Evolutionary conservation across 2,329 filamentous ascomycete species (phyloP), one percentile per base, ranked within the genome.

Genomic region (Colletotrichum nymphaeae): DNA sequence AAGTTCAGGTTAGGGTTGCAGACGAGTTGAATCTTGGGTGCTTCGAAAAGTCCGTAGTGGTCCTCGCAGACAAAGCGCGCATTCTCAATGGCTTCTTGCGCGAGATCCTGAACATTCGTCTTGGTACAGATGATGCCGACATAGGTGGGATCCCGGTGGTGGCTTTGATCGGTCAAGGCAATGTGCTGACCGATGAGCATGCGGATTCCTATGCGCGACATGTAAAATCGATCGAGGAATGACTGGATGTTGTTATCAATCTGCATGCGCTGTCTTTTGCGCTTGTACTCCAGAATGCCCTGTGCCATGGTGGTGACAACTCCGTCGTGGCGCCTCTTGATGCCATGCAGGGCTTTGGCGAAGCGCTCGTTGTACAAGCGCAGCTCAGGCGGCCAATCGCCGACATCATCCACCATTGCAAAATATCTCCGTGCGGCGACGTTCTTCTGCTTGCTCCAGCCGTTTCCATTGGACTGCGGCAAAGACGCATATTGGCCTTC

Each of bases 161-260:
- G 93, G 79, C 93, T 94, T 84, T 98, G 95, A 82, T 98, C 96
- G 6, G 95, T 98, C 72, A 99, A 88, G 73, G 97, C 97, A 79
- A 99, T 98, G 86, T 99, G 97, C 83, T 99, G 97, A 66, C 97
- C 97, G 79, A 99, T 98, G 63, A 99, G 92, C 97, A 99, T 99
- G 78, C 97, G 94, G 78, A 99, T 99, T 76, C 97, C 97, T 80
- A 99, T 99, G 75, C 97, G 94, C 57, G 95, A 98, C 97, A 99
- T 99, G 88, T 99, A 99, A 85, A 99, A 99, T 73, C 97, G 94
- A 85, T 99, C 97, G 76, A 99, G 91, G 87, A 99, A 99, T 68
- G 95, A 93, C 83, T 99, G 97, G 73, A 99, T 98, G 78, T 95
- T 97, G 82, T 95, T 93, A 84, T 98, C 97, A 80, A 99, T 99